Evolutionary conservation across 352 stramenopile genomes (phyloP), one percentile per base, ranked within the genome.

Genomic region (Phytophthora idaei): DNA sequence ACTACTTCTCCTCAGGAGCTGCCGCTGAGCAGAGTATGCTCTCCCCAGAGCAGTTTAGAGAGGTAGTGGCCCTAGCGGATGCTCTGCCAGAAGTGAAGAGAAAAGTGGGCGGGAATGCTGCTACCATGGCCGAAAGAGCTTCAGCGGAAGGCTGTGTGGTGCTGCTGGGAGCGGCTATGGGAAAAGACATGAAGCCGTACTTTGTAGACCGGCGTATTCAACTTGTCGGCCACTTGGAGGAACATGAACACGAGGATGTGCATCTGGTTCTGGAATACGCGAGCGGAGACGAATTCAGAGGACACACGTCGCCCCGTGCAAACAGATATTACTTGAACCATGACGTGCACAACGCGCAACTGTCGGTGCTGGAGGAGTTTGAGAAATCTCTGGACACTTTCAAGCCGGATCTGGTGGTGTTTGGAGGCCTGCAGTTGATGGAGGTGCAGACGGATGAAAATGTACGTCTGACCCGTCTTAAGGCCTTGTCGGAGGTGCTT

Each of bases 291-390:
- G 52, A 51, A 17, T 92, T 93, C 54, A 74, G 80, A 39, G 78
- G 76, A 51, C 73, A 91, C 57, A 69, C 61, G 31, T 90, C 87
- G 5, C 85, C 85, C 12, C 85, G 87, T 37, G 87, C 87, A 39
- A 94, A 94, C 63, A 72, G 87, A 10, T 94, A 94, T 59, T 94
- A 94, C 54, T 74, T 94, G 15, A 94, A 94, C 69, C 87, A 94
- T 67, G 87, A 94, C 58, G 88, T 93, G 32, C 85, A 94, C 71
- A 94, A 94, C 53, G 85, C 87, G 11, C 80, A 77, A 6, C 57
- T 94, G 42, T 93, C 87, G 12, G 87, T 93, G 31, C 58, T 94
- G 8, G 87, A 94, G 56, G 81, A 90, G 53, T 94, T 94, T 64
- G 85, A 89, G 58, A 31, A 76, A 7, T 76, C 78, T 5, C 54